Conservation (phyloP, 2,329 filamentous ascomycete genomes). For the Trichoderma sp. region DNA sequence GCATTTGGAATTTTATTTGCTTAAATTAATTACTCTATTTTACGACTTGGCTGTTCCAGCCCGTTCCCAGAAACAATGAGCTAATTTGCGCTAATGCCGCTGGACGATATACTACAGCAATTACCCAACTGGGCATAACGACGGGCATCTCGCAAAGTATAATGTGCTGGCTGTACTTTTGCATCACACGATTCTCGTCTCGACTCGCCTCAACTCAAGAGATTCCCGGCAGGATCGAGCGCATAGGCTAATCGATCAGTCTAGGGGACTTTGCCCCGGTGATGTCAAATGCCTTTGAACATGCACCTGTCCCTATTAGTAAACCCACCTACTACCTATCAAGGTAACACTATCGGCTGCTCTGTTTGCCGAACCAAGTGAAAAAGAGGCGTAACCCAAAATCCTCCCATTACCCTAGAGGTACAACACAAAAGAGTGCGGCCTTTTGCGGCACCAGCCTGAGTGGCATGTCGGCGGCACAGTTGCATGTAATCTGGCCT, state of each 20-base stretch:
- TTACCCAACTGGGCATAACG: neutral
- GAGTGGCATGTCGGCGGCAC: neutral
- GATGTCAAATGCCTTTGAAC: neutral
- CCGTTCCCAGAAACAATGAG: neutral
- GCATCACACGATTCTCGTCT: neutral
- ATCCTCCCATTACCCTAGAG: neutral
- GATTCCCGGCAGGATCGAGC: neutral
- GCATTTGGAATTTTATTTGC: conserved; percentile 6
- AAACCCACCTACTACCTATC: neutral
- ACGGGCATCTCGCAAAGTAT: neutral
- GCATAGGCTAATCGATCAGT: neutral
- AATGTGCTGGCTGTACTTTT: neutral
- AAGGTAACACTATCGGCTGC: neutral
- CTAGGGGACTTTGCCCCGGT: neutral
- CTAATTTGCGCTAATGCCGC: neutral
- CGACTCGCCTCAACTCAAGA: neutral
- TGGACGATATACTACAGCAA: neutral
- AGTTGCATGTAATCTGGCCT: neutral
- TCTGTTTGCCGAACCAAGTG: neutral
- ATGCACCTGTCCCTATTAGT: neutral
- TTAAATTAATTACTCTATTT: neutral
- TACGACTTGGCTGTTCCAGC: neutral
- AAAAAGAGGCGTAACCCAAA: neutral
- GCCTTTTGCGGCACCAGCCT: neutral
- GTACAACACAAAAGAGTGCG: neutral